phyloP scores from a whole-genome alignment of 345 rosid species.

The Arabidopsis suecica region DNA sequence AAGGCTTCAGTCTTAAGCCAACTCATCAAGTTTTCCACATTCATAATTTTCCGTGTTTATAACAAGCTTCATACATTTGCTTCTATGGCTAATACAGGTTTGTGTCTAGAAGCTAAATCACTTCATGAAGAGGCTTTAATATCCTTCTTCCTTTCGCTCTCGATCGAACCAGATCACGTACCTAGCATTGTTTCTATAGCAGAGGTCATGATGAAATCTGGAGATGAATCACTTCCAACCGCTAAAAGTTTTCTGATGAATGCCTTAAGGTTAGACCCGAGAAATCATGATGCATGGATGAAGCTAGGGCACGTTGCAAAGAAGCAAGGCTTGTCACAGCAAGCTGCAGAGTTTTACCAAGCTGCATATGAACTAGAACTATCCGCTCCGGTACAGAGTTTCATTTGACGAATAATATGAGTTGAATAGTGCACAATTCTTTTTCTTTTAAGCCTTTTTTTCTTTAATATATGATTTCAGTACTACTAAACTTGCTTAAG shows the following conservation, averaged over 20 bases:
- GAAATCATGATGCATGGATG: conserved; percentile 81
- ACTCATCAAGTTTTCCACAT: conserved; percentile 4
- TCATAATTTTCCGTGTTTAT: background rate
- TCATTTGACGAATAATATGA: conserved; percentile 29
- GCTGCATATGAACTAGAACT: conserved; percentile 85
- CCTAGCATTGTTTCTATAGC: conserved; percentile 87
- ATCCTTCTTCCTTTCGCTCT: conserved; percentile 68
- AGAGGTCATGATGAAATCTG: conserved; percentile 66
- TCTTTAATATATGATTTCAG: background rate
- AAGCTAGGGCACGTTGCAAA: conserved; percentile 79
- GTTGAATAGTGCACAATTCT: background rate
- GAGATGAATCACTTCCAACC: conserved; percentile 57
- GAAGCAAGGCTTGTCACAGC: conserved; percentile 74
- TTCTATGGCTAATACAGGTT: conserved; percentile 56
- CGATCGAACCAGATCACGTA: conserved; percentile 78
- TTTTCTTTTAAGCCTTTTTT: too few species aligned
- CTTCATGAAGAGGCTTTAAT: conserved; percentile 74
- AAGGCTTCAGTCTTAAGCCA: background rate
- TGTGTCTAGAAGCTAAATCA: conserved; percentile 67
- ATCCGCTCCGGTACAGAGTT: conserved; percentile 78
- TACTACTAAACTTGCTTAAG: background rate
- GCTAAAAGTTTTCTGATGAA: conserved; percentile 90
- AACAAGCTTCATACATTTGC: background rate
- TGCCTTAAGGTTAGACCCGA: conserved; percentile 78
- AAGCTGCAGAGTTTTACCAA: conserved; percentile 90